These are phyloP conservation scores for Pelargonium australe DNA, from an alignment of 441 rosid genomes.

Conservation along the genomic window DNA sequence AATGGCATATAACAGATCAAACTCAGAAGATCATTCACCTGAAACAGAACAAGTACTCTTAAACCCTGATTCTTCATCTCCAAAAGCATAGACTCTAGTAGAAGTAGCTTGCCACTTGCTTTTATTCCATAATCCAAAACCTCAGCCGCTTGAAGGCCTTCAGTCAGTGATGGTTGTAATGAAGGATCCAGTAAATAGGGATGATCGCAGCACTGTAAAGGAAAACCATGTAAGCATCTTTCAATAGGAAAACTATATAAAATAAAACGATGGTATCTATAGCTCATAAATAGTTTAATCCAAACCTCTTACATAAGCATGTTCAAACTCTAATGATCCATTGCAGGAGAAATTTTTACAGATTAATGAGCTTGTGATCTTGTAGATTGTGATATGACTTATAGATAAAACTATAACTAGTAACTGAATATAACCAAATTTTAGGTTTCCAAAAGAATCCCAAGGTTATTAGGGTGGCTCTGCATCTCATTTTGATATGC, in stretches of 20 bases:
- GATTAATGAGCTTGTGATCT: neutral
- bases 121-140: conserved; percentile 65
- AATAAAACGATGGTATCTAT: neutral
- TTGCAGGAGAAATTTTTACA: neutral
- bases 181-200: conserved; percentile 60
- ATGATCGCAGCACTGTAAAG: conserved; percentile 87
- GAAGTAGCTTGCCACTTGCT: conserved; percentile 84
- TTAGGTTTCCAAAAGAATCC: conserved; percentile 1
- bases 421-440: neutral
- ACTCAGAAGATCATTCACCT: conserved; percentile 45
- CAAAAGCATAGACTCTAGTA: conserved; percentile 67
- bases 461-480: neutral
- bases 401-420: neutral
- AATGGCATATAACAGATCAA: neutral
- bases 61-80: conserved; percentile 49
- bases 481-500: neutral
- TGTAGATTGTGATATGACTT: neutral
- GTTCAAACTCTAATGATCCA: neutral
- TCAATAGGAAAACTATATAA: neutral
- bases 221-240: conserved; percentile 1
- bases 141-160: conserved; percentile 23
- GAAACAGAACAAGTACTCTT: conserved; percentile 75
- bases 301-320: neutral
- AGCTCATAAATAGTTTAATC: neutral
- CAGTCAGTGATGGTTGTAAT: conserved; percentile 31